phyloP scores from a whole-genome alignment of 1,284 basidiomycete species.

The Golubevia pallescens region DNA sequence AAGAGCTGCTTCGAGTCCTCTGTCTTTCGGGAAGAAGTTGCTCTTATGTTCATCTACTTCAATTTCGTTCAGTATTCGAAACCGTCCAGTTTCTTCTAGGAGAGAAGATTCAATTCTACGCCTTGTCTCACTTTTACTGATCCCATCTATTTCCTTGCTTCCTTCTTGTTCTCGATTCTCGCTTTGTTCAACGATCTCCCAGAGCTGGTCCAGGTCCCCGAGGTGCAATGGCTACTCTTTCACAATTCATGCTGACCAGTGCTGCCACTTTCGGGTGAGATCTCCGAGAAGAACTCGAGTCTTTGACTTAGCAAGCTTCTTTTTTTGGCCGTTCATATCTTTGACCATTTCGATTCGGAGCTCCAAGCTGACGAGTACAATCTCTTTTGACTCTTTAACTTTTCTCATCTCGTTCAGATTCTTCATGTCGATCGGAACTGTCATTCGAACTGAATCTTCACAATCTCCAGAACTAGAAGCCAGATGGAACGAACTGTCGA shows the following conservation, averaged over 20 bases:
- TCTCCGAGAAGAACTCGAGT: background rate
- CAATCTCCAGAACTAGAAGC: background rate
- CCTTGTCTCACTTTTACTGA: background rate
- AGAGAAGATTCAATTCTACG: too few relatives aligned
- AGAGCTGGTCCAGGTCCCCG: conserved; percentile 50
- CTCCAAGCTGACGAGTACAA: background rate
- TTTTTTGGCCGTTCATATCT: background rate
- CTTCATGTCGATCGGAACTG: conserved; percentile 59
- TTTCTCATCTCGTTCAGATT: conserved; percentile 10
- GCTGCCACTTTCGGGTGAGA: conserved; percentile 53
- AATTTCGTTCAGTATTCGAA: too few relatives aligned
- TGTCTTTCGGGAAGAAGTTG: too few relatives aligned
- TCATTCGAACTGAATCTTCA: conserved; percentile 39
- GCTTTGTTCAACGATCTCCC: background rate
- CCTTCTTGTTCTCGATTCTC: background rate
- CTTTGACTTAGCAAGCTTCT: background rate
- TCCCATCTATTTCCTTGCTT: background rate
- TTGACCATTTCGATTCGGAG: background rate
- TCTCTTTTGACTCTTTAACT: too few relatives aligned
- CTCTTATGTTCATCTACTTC: too few relatives aligned
- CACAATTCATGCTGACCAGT: conserved; percentile 55
- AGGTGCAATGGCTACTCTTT: conserved; percentile 43
- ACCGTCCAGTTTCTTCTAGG: too few relatives aligned
- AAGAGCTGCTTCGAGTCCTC: too few relatives aligned
- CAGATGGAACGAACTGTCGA: too few relatives aligned